These are phyloP conservation scores for Zygoascus flipseniorum DNA, from an alignment of 805 yeast species.

Conservation along the genomic window DNA sequence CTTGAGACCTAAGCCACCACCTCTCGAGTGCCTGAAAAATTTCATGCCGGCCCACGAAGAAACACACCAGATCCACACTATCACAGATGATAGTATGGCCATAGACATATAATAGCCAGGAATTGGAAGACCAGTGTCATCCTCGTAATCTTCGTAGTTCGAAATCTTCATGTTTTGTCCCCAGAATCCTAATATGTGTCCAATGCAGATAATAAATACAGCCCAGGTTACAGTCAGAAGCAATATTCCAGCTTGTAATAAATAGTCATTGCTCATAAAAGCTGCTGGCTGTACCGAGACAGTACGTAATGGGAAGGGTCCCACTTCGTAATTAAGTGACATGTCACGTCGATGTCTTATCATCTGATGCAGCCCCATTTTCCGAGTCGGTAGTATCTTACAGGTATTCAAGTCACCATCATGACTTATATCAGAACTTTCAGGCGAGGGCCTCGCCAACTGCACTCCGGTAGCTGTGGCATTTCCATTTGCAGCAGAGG, in stretches of 20 bases:
- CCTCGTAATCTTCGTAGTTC: slow-evolving; percentile 15
- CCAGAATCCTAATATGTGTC: slow-evolving; percentile 9
- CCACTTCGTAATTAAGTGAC: neutral
- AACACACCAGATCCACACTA: slow-evolving; percentile 61
- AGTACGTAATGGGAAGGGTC: neutral
- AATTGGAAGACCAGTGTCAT: slow-evolving; percentile 31
- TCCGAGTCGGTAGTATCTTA: neutral
- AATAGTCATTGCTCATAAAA: neutral
- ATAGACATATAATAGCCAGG: slow-evolving; percentile 32
- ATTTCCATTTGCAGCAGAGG: neutral
- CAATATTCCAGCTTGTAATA: neutral
- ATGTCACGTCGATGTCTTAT: neutral
- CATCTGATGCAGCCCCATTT: neutral
- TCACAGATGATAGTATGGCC: slow-evolving; percentile 28
- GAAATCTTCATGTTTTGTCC: neutral
- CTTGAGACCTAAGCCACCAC: slow-evolving; percentile 30
- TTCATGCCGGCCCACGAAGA: slow-evolving; percentile 75
- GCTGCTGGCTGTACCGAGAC: neutral
- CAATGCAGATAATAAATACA: slow-evolving; percentile 7
- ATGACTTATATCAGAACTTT: too few species aligned
- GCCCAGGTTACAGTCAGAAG: slow-evolving; percentile 13
- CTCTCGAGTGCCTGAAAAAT: slow-evolving; percentile 70
- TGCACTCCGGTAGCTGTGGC: neutral
- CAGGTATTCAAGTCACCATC: too few species aligned
- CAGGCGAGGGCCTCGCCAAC: too few species aligned